Base-by-base conservation (phyloP, 352 stramenopile genomes). In the Pythium rhizo-oryzae region DNA sequence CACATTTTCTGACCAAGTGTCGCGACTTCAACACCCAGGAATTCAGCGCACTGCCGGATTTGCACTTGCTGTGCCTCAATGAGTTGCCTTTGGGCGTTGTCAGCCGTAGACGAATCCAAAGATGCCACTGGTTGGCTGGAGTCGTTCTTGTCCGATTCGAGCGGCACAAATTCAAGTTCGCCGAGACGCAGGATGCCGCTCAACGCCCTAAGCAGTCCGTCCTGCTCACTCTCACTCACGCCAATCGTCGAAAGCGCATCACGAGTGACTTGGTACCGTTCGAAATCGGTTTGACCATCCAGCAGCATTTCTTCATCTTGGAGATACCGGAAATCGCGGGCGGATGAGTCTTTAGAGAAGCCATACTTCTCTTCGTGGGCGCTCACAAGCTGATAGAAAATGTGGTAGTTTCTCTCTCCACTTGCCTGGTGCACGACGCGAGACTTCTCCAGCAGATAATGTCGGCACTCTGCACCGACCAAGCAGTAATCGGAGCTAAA, bases 381-480 rank as follows among this genome's bases (percentile, higher is more conserved):
- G 19, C 79, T 91, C 28, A 91, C 76, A 12, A 98, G 79, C 71
- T 98, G 91, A 80, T 99, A 99, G 75, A 99, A 99, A 24, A 99
- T 97, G 78, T 99, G 97, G 85, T 99, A 99, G 74, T 99, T 99
- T 37, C 98, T 84, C 76, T 99, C 98, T 1, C 92, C 87, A 0
- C 74, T 28, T 2, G 84, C 82, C 67, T 99, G 96, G 21, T 82
- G 76, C 8, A 99, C 82, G 8, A 99, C 88, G 18, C 97, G 93
- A 1, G 96, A 97, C 74, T 99, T 99, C 74, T 99, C 97, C 4
- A 99, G 81, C 52, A 99, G 77, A 76, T 99, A 99, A 46, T 98
- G 85, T 15, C 87, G 84, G 65, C 88, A 96, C 62, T 91, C 89
- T 13, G 92, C 93, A 33, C 92, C 93, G 15, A 97, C 74, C n/a